Percentiles rank a stretch among this genome's conserved stretches.
Evolutionary conservation across 208 protist species (phyloP).

Genomic region (Naegleria gruberi): DNA sequence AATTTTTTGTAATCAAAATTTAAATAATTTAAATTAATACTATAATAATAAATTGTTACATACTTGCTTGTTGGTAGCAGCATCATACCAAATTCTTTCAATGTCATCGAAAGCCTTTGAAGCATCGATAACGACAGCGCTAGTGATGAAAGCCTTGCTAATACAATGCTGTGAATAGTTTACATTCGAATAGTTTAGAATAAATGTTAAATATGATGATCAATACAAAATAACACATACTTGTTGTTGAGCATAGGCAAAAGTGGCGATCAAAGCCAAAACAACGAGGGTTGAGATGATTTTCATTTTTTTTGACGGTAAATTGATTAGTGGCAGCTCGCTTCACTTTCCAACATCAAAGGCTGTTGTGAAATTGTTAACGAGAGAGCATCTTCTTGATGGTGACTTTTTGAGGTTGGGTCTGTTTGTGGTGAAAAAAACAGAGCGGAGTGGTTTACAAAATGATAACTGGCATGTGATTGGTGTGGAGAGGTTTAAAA

Average conservation of each 20-base stretch:
- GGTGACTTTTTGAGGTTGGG: too few species aligned
- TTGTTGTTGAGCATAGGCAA: not conserved
- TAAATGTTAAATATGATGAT: too few species aligned
- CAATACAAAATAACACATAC: not conserved
- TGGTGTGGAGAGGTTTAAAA: too few species aligned
- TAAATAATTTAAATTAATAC: not conserved
- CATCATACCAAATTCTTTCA: not conserved
- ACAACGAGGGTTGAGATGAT: not conserved
- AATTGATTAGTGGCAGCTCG: not conserved
- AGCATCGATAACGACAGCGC: not conserved
- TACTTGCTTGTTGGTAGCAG: conserved; percentile 15
- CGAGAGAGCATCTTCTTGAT: too few species aligned
- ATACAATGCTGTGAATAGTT: conserved; percentile 8
- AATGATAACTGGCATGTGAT: too few species aligned
- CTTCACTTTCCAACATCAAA: too few species aligned
- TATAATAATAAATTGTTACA: not conserved
- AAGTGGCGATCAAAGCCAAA: not conserved
- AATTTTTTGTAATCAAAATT: not conserved
- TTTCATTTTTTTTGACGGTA: not conserved
- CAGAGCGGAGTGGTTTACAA: too few species aligned
- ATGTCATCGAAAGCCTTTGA: not conserved
- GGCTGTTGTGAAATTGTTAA: too few species aligned
- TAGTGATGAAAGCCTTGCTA: not conserved
- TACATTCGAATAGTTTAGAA: too few species aligned
- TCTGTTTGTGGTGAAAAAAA: too few species aligned